Base-by-base conservation (phyloP, 2,329 filamentous ascomycete species). In the Cryphonectria japonica region DNA sequence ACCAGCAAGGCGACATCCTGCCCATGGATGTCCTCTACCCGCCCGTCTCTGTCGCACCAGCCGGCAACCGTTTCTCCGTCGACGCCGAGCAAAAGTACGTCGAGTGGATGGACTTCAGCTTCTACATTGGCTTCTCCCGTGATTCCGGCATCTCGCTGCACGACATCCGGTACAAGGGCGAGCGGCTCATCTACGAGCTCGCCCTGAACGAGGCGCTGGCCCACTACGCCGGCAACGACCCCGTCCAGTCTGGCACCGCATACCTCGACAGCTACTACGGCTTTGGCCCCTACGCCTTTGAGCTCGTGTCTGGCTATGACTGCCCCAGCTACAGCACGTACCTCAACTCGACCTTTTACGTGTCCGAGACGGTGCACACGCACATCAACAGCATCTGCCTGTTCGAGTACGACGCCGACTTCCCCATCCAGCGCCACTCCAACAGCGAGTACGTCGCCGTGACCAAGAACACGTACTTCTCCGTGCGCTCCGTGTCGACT, bases 181-280 rank as follows among this genome's bases (percentile, higher is more conserved):
- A 87, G 71, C 80, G 85, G 8, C 77, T 89, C 8, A 78, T 89
- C 14, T 89, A 88, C 70, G 87, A 89, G 74, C 79, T 89, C 1
- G 83, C 83, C 2, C 78, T 89, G 0, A 85, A 89, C 75, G 86
- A 89, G 76, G 86, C 86, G 0, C 77, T 88, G 9, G 83, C 86
- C 1, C 84, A 87, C 68, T 88, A 87, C 69, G 83, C 85, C 6
- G 72, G 84, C 6, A 81, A 80, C 59, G 84, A 87, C 65, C 86
- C 85, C 0, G 76, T 82, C 1, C 82, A 83, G 74, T 82, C 82
- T 1, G 82, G 82, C 22, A 83, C 82, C 0, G 78, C 82, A 0
- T 87, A 85, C 70, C 78, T 86, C 2, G 85, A 87, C 70, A 79
- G 78, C 0, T 84, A 80, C 68, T 85, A 85, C 70, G 83, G 85